Conservation (phyloP, 2,329 filamentous ascomycete species). For the Alternaria viburni region DNA sequence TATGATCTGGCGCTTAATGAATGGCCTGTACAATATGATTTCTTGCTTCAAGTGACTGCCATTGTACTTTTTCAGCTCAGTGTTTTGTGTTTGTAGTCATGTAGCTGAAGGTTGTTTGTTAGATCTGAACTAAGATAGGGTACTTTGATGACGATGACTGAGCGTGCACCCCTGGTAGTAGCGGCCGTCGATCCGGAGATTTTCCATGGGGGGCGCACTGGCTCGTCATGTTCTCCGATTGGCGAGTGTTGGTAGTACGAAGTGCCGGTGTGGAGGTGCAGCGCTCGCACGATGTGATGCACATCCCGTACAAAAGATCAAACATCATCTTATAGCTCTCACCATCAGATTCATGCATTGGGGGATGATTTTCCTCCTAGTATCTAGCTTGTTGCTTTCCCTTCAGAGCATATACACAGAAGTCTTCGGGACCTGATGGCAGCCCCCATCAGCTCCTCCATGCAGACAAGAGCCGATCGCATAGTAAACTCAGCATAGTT, state of each 20-base stretch:
- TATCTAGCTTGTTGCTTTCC: not conserved
- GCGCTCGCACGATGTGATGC: not conserved
- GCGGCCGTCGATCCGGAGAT: constrained; percentile 34
- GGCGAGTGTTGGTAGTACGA: constrained; percentile 25
- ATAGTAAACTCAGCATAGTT: not conserved
- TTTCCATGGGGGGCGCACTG: constrained; percentile 30
- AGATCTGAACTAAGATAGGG: not conserved
- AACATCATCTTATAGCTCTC: not conserved
- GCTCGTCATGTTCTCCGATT: constrained; percentile 24
- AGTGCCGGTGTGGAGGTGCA: constrained; percentile 24
- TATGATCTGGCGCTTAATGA: constrained; percentile 30
- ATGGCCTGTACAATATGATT: constrained; percentile 27
- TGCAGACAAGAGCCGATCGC: not conserved
- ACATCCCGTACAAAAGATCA: not conserved
- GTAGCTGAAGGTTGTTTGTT: not conserved
- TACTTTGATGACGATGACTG: constrained; percentile 11
- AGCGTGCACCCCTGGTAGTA: constrained; percentile 14
- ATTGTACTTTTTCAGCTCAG: not conserved
- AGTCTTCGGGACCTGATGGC: not conserved
- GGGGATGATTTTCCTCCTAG: not conserved
- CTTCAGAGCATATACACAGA: not conserved
- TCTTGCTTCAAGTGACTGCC: not conserved
- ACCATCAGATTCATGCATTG: not conserved
- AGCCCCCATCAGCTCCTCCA: not conserved
- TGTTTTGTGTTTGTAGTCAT: not conserved